Base-by-base conservation (phyloP, 257 asterid genomes). In the Nicotiana knightiana region DNA sequence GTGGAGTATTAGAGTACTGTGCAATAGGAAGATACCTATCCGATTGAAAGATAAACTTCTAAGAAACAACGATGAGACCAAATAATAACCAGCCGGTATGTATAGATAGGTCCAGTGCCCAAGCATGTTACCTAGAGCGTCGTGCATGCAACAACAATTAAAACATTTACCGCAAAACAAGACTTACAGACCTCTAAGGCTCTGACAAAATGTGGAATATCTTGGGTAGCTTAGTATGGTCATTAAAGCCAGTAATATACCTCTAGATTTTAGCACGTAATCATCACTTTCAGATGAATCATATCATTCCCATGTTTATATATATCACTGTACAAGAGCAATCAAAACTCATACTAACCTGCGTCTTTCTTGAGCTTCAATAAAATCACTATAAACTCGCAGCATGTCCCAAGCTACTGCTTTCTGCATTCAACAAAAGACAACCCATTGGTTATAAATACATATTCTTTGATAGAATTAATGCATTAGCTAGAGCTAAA, bases 381-480 rank as follows among this genome's bases (percentile, higher is more conserved):
- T 90, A 84, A 91, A 93, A 53, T 93, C 88, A 87, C 89, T 86
- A 85, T 96, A 96, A 81, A 96, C 95, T 87, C 89, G 95, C 89
- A 89, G 92, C 99, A 96, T 96, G 83, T 96, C 99, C 99, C 98
- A 93, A 78, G 97, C 98, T 85, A 93, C 94, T 75, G 99, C 98
- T 87, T 93, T 90, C 98, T 96, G 86, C 76, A 91, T 83, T 70
- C 77, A 70, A 43, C 24, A 58, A 61, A 57, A 11, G 55, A 48
- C 26, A 39, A 64, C 35, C 35, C 76, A 12, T 59, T 58, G n/a
- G 48, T 62, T 39, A 54, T 15, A 77, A 83, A 75, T 76, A 83
- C 68, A 82, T 12, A 4, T 81, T 39, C 35, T 64, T 80, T 26
- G 33, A 43, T 53, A 21, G 39, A 26, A 5, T 5, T 33, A 26